Base-by-base conservation (phyloP, 768 basidiomycete species). In the Tulasnella sp. region DNA sequence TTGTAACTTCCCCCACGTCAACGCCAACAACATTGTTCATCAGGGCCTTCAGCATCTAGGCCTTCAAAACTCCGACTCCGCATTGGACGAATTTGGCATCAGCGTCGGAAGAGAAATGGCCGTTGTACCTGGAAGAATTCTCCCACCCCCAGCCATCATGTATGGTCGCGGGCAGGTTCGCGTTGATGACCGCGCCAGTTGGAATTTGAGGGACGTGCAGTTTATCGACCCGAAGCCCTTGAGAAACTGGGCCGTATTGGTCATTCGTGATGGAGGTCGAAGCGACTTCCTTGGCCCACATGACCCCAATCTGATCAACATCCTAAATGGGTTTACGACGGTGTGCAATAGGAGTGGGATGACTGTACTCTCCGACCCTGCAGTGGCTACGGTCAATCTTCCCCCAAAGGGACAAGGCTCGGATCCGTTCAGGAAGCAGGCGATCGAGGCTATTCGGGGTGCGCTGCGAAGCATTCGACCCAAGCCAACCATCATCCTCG, bases 261-360 rank as follows among this genome's bases (percentile, higher is more conserved):
- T 93, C 61, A 89, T 95, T 80, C 84, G 86, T 77, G 93, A 74
- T 42, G 35, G 93, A 80, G 85, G 87, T 23, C 86, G 88, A n/a
- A 88, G 89, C 61, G 92, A 94, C 81, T 94, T 94, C 80, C 44
- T 61, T 0, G 87, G 86, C 13, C 79, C 86, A 3, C 77, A 84
- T 7, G 93, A 94, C 80, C 88, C 2, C 86, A 86, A n/a, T 84
- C 94, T 78, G 46, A 78, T 77, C 48, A 67, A 79, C 4, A 84
- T 85, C 1, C 83, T 93, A 15, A 80, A 82, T 0, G 91, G 88
- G 0, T 93, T 94, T 80, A 83, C 85, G 44, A 79, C 83, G 1
- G 93, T 91, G 90, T 94, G 93, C 82, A 82, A 82, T 73, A 85
- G 79, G 39, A 89, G 89, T 78, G 93, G 93, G 11, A 91, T 94